phyloP scores from a whole-genome alignment of 2,329 filamentous ascomycete species.

The Fusarium agapanthi region DNA sequence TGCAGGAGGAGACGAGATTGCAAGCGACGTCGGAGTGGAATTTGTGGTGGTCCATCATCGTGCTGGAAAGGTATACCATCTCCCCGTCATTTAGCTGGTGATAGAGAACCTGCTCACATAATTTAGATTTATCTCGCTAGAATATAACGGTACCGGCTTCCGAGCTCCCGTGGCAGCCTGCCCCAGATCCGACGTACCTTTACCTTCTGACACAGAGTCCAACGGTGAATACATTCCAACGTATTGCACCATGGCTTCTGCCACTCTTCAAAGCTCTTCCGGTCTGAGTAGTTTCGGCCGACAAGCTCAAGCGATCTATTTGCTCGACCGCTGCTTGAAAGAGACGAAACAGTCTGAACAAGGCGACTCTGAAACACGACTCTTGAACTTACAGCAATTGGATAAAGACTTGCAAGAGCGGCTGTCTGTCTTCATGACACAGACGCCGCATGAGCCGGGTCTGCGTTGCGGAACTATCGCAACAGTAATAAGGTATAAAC shows the following conservation, averaged over 20 bases:
- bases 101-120: accelerated
- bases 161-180: neutral
- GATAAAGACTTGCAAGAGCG: neutral
- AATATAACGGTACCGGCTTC: accelerated
- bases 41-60: neutral
- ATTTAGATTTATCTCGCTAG: neutral
- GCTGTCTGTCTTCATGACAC: neutral
- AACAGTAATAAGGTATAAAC: accelerated
- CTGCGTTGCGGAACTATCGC: neutral
- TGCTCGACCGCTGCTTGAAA: neutral
- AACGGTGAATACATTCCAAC: neutral
- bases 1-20: accelerated
- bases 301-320: neutral
- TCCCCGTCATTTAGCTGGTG: accelerated
- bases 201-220: neutral
- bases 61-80: neutral
- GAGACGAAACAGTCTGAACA: accelerated
- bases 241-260: neutral
- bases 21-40: neutral
- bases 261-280: accelerated
- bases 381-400: accelerated
- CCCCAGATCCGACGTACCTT: neutral
- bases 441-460: accelerated
- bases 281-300: neutral
- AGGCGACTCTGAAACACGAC: accelerated